Evolutionary conservation across 306 rosid genomes (phyloP), one percentile per base, ranked within the genome.

Genomic region (Casuarina cunninghamiana): DNA sequence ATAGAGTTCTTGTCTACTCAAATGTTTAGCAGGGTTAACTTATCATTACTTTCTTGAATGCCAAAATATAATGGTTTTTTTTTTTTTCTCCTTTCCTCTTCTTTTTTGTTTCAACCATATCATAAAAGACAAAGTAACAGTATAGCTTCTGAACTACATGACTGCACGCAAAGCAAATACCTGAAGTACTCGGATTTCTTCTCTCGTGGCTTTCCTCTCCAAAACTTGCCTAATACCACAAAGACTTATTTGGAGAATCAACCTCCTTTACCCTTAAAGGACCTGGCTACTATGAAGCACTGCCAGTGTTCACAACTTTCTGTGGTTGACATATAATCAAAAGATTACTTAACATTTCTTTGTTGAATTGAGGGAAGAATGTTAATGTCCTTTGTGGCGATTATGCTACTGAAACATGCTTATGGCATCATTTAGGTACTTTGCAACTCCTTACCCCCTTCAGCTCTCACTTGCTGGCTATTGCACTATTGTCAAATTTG

Each of bases 361-460:
- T 66, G 39, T 66, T 66, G 4, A 32, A 3, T 41, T 41, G 50
- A 49, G 45, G 16, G 49, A 66, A 17, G 50, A 39, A 12, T 17
- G 50, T 41, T 66, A 39, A 39, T 32, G 67, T 3, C 44, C 21
- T 49, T 5, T 69, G 19, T 61, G n/a, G 8, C 10, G 51, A 17
- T 62, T 39, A 38, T 54, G 6, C 41, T 69, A 7, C 13, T 72
- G 69, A 5, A 74, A 65, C 71, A 48, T 32, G 69, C 45, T 54
- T 42, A 35, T 85, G 60, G 41, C 37, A 53, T 63, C 69, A 57
- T 37, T 48, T 61, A 89, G 93, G 84, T 91, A 91, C 85, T 89
- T 91, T 78, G 83, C 84, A 45, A 77, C 75, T 73, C 83, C 87
- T 16, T 87, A 76, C 78, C 76, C 89, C 0, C 90, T 89, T 8